Percentiles rank a stretch among this genome's conserved stretches.
phyloP scores from a whole-genome alignment of 768 basidiomycete species.

The Clavulina sp. region DNA sequence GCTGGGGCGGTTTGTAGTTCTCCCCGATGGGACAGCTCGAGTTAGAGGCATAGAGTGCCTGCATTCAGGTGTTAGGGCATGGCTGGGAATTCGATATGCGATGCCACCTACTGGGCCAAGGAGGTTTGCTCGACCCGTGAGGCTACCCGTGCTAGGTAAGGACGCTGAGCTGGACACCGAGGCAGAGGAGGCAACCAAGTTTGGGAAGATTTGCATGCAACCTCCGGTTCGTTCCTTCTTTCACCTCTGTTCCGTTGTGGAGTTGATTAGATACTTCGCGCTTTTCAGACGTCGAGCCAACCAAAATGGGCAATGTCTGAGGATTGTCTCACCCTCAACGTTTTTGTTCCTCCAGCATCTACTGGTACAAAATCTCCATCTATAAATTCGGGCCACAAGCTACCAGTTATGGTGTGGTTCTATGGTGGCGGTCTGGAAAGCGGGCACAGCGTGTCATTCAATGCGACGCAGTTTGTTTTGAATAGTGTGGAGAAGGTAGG shows the following conservation, averaged over 20 bases:
- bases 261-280: neutral
- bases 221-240: neutral
- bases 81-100: neutral
- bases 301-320: neutral
- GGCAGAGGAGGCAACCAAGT: neutral
- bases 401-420: slow-evolving; percentile 3
- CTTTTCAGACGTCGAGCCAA: neutral
- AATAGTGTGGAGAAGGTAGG: neutral
- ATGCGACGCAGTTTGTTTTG: neutral
- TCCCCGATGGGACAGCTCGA: too few species aligned
- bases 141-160: too few species aligned
- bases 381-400: neutral
- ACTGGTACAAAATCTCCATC: too few species aligned
- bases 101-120: neutral
- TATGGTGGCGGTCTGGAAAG: neutral
- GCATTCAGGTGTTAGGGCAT: too few species aligned
- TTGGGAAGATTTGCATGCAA: neutral
- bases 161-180: too few species aligned
- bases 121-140: neutral
- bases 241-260: neutral
- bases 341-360: neutral
- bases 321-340: slow-evolving; percentile 1
- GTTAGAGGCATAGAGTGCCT: too few species aligned
- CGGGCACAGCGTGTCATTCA: neutral
- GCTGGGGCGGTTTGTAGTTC: too few species aligned